A percentile compares a stretch with the other conserved stretches of the same genome.
Evolutionary conservation across 768 basidiomycete species (phyloP).

Genomic region (Trametes gibbosa): DNA sequence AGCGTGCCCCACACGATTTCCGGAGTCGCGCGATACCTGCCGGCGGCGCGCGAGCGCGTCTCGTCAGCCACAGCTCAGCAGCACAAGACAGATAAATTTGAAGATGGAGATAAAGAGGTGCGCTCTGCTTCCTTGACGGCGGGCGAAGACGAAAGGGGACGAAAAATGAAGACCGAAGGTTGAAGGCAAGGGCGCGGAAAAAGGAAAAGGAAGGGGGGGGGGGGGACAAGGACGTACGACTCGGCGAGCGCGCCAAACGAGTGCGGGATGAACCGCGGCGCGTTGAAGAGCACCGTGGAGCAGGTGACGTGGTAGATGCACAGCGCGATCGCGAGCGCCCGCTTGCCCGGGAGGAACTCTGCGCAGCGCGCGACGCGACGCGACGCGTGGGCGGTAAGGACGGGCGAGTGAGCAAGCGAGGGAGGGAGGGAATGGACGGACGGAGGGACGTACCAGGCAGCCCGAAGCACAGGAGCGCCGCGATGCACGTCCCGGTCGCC

Average conservation of each 20-base stretch:
- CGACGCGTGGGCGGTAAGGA: not conserved
- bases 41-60: too few relatives aligned
- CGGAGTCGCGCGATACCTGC: constrained; percentile 62
- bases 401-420: not conserved
- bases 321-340: constrained; percentile 74
- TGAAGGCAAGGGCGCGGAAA: too few relatives aligned
- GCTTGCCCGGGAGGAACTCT: constrained; percentile 86
- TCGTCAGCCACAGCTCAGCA: too few relatives aligned
- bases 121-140: too few relatives aligned
- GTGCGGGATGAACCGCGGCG: constrained; percentile 78
- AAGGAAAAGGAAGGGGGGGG: too few relatives aligned
- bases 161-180: too few relatives aligned
- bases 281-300: constrained; percentile 72
- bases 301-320: constrained; percentile 72
- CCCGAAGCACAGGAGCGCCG: constrained; percentile 58
- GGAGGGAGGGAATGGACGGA: too few relatives aligned
- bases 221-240: constrained; percentile 53
- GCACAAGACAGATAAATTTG: too few relatives aligned
- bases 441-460: constrained; percentile 58
- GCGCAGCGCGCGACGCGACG: too few relatives aligned
- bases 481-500: constrained; percentile 57
- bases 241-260: constrained; percentile 62
- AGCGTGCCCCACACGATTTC: constrained; percentile 70
- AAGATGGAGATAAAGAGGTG: too few relatives aligned
- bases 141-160: too few relatives aligned